These are phyloP conservation scores for Prunus campanulata DNA, from an alignment of 306 rosid species.

Conservation along the genomic window DNA sequence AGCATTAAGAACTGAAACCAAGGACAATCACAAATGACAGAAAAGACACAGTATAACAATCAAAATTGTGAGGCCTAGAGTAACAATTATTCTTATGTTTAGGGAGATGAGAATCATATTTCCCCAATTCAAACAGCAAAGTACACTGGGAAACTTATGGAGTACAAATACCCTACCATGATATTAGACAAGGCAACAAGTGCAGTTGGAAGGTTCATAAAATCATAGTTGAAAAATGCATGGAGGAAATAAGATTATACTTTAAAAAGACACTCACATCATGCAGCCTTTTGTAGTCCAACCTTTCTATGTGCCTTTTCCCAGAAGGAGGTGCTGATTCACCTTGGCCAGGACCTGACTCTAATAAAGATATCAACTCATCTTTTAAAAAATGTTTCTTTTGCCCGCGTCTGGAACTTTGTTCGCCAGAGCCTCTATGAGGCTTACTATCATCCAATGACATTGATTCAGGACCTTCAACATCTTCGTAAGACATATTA, in stretches of 20 bases:
- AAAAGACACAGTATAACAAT: background rate
- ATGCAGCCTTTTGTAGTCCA: constrained; percentile 94
- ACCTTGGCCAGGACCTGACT: constrained; percentile 51
- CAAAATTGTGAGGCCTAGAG: constrained; percentile 4
- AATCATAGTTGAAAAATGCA: constrained; percentile 1
- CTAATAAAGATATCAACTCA: constrained; percentile 56
- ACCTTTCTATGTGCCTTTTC: constrained; percentile 63
- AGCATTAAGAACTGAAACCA: background rate
- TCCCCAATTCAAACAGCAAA: background rate
- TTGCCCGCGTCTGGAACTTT: constrained; percentile 34
- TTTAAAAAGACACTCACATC: constrained; percentile 71
- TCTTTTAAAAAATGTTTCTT: constrained; percentile 47
- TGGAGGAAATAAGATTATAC: background rate
- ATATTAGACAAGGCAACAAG: constrained; percentile 6
- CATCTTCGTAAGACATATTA: constrained; percentile 33
- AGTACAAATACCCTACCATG: background rate
- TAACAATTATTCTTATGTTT: background rate
- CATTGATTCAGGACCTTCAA: constrained; percentile 28
- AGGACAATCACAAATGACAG: background rate
- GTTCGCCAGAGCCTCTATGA: constrained; percentile 34
- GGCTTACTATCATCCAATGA: constrained; percentile 19
- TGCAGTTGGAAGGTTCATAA: constrained; percentile 16
- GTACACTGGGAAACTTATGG: background rate
- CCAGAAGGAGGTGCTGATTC: constrained; percentile 45
- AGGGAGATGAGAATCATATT: background rate